Evolutionary conservation across 495 filamentous ascomycete genomes (phyloP).

Genomic region (Aspergillus hancockii): DNA sequence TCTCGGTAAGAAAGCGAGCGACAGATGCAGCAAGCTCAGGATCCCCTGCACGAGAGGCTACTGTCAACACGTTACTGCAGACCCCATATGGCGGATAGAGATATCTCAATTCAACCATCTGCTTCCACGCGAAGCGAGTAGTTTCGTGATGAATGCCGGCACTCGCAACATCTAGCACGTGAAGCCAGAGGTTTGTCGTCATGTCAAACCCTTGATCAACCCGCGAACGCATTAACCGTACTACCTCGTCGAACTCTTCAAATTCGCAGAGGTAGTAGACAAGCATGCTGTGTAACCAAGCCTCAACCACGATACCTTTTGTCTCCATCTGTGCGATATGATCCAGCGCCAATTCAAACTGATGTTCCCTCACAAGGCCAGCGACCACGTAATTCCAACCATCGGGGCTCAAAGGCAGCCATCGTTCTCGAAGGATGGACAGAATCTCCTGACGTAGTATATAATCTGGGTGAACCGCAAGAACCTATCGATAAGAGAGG

Average conservation of each 20-base stretch:
- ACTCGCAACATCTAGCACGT: constrained; percentile 70
- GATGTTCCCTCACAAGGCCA: constrained; percentile 75
- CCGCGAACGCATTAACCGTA: constrained; percentile 61
- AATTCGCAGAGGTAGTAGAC: constrained; percentile 68
- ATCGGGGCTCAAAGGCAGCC: constrained; percentile 63
- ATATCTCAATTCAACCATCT: constrained; percentile 55
- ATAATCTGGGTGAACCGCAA: constrained; percentile 86
- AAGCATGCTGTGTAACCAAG: constrained; percentile 76
- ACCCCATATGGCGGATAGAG: constrained; percentile 67
- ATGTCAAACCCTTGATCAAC: constrained; percentile 47
- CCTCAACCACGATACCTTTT: constrained; percentile 54
- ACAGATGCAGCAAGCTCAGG: constrained; percentile 52
- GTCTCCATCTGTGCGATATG: constrained; percentile 66
- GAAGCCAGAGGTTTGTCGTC: constrained; percentile 58
- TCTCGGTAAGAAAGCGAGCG: constrained; percentile 40
- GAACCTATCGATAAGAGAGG: constrained; percentile 46
- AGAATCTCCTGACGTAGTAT: constrained; percentile 71
- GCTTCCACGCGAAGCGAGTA: constrained; percentile 63
- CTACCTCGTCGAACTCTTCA: constrained; percentile 74
- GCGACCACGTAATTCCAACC: constrained; percentile 69
- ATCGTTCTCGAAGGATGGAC: constrained; percentile 60
- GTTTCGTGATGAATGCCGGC: constrained; percentile 52
- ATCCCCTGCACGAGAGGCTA: constrained; percentile 68
- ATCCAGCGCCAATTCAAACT: constrained; percentile 79
- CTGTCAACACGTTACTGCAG: constrained; percentile 63